Evolutionary conservation across 2,329 filamentous ascomycete genomes (phyloP).

Genomic region (Alternaria dauci): DNA sequence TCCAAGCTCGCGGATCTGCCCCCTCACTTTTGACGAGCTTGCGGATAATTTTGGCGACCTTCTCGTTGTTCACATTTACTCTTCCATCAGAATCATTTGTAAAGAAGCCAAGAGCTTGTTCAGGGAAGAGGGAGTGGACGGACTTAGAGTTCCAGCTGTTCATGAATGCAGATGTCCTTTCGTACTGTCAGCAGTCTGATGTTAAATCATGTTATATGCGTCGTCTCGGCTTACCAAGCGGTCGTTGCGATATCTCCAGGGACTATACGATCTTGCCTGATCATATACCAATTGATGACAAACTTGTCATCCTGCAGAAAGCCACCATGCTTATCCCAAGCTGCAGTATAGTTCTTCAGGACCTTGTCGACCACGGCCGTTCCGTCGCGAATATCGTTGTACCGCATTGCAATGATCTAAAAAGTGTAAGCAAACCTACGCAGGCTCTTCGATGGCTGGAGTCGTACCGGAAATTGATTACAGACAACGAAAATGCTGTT

Average conservation of each 20-base stretch:
- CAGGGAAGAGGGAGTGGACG: neutral
- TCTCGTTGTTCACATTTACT: neutral
- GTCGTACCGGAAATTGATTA: slow-evolving; percentile 55
- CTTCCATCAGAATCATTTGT: neutral
- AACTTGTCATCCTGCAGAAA: neutral
- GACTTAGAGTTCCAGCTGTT: neutral
- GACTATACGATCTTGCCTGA: neutral
- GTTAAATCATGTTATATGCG: neutral
- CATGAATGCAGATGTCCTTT: slow-evolving; percentile 5
- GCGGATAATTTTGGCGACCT: neutral
- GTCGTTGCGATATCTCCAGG: neutral
- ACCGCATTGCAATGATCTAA: slow-evolving; percentile 51
- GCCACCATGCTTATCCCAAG: slow-evolving; percentile 42
- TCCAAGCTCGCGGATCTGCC: neutral
- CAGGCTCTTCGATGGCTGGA: neutral
- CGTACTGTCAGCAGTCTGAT: neutral
- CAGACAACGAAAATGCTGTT: slow-evolving; percentile 54
- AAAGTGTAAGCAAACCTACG: neutral
- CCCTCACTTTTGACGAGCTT: neutral
- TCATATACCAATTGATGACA: neutral
- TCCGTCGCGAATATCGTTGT: slow-evolving; percentile 49
- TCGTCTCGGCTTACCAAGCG: neutral
- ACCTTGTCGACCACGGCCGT: slow-evolving; percentile 44
- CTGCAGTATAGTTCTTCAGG: slow-evolving; percentile 50
- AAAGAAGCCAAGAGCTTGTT: neutral